Base-by-base conservation (phyloP, 441 rosid species). In the Adansonia rubrostipa region DNA sequence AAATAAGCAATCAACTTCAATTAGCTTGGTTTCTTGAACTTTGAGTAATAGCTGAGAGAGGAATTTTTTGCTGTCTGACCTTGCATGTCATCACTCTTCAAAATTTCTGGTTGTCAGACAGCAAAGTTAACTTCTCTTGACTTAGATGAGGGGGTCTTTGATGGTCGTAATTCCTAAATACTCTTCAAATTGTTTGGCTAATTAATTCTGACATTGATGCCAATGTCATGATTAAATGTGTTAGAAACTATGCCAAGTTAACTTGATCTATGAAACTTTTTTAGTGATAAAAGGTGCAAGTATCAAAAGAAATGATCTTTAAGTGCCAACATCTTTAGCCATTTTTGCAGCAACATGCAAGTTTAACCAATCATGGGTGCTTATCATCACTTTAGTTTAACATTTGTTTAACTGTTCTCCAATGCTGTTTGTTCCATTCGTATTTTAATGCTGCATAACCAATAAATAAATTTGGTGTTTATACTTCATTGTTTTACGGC, bases 261-360 rank as follows among this genome's bases (percentile, higher is more conserved):
- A 69, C 6, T 28, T 69, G 57, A 70, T 50, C 13, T 70, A 19
- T 51, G 57, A 48, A 70, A 48, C 44, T 70, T 70, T 51, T 22
- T 50, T 50, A 50, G 4, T 13, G 7, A 17, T 17, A 13, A 44
- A 50, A 51, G 13, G 60, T 28, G 33, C 33, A 28, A 28, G 33
- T 28, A 28, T 28, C 33, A 1, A 28, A 28, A 28, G 33, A 28
- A 28, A 28, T 28, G 33, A 28, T 28, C 58, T 13, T 22, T 13
- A 70, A 48, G 58, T n/a, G 74, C 11, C 13, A 24, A 14, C 74
- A 50, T 70, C 60, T 24, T 50, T 69, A 11, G 57, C 73, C 6
- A 2, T 14, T 69, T 3, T 69, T 69, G 17, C 17, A 6, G 57
- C 33, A 45, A 11, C 40, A 19, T 68, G 28, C 73, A 3, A 70